Percentiles rank a stretch among this genome's conserved stretches.
These are phyloP conservation scores for Cryptosporidium andersoni DNA, from an alignment of 169 alveolate species.

Conservation along the genomic window DNA sequence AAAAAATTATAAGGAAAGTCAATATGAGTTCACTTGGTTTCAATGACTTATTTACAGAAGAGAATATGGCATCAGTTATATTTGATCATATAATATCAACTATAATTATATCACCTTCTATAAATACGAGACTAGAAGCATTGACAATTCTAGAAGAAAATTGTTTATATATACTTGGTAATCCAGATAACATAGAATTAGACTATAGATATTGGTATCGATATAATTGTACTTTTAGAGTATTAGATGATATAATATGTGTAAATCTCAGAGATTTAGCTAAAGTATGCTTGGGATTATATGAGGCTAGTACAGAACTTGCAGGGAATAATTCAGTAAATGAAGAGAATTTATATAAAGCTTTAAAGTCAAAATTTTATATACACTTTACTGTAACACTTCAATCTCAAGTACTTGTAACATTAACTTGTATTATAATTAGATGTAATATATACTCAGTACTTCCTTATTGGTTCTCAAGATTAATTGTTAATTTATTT, in stretches of 20 bases:
- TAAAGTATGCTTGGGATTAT: conserved; percentile 24
- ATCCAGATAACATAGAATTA: not conserved
- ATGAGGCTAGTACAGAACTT: conserved; percentile 58
- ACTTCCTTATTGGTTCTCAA: conserved; percentile 66
- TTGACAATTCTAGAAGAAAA: conserved; percentile 56
- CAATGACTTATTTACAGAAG: not conserved
- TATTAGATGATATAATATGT: conserved; percentile 30
- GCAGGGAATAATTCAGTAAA: conserved; percentile 33
- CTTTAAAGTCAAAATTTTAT: conserved; percentile 3
- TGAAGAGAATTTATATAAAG: conserved; percentile 18
- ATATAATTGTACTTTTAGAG: conserved; percentile 23
- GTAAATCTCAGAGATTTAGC: conserved; percentile 22
- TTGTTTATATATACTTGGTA: conserved; percentile 22
- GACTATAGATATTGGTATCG: conserved; percentile 48
- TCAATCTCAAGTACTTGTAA: conserved; percentile 42
- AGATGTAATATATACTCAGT: conserved; percentile 8
- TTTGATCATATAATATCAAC: conserved; percentile 59
- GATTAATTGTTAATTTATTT: conserved; percentile 33
- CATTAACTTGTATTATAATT: conserved; percentile 44
- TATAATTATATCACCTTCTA: conserved; percentile 16
- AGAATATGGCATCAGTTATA: conserved; percentile 1
- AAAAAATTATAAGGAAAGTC: no score
- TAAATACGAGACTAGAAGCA: conserved; percentile 25
- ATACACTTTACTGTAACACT: conserved; percentile 3
- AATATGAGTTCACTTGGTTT: no score